Percentiles rank a stretch among this genome's conserved stretches.
Conservation (phyloP, 495 filamentous ascomycete genomes). For the Aspergillus coremiiformis region DNA sequence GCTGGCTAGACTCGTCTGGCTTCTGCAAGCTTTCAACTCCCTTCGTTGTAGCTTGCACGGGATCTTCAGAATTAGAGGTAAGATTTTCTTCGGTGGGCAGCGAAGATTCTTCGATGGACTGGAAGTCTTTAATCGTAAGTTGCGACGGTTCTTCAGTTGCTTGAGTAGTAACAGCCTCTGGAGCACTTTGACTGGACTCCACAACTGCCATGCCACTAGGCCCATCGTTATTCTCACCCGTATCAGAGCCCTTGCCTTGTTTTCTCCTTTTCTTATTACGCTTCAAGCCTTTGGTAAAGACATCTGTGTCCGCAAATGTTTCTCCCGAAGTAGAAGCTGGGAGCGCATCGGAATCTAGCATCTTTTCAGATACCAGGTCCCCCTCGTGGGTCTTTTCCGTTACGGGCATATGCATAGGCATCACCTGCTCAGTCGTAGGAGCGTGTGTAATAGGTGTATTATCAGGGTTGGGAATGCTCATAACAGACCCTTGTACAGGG, state of each 20-base stretch:
- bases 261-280: slow-evolving; percentile 32
- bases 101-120: background rate
- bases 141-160: background rate
- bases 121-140: background rate
- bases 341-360: background rate
- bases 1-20: background rate
- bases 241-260: slow-evolving; percentile 20
- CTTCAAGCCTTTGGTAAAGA: slow-evolving; percentile 30
- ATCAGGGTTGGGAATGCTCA: background rate
- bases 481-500: background rate
- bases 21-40: background rate
- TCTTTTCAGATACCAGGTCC: background rate
- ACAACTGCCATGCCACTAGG: background rate
- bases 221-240: slow-evolving; percentile 4
- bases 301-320: slow-evolving; percentile 5
- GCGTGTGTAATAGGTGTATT: background rate
- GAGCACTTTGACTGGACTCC: background rate
- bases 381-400: background rate
- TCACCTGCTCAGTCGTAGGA: background rate
- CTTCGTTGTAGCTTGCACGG: background rate
- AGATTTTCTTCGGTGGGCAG: background rate
- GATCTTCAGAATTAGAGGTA: background rate
- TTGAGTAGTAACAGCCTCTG: background rate
- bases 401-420: background rate
- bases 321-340: slow-evolving; percentile 6